Evolutionary conservation across 495 filamentous ascomycete species (phyloP).

Genomic region (Pyrenula aspistea): DNA sequence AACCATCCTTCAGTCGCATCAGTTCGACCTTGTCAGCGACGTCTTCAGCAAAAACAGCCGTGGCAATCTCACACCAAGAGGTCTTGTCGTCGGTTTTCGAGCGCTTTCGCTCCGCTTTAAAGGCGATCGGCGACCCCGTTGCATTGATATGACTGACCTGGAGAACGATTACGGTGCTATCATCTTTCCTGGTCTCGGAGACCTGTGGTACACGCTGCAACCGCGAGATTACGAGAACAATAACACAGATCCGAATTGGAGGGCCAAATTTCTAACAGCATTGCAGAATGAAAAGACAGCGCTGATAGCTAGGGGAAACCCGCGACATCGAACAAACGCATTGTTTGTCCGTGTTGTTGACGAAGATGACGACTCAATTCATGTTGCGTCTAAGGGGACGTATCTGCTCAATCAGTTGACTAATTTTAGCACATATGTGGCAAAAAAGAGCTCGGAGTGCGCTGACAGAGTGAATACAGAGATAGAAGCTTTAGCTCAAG

Average conservation of each 20-base stretch:
- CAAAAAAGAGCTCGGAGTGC: not conserved
- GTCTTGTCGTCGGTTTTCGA: not conserved
- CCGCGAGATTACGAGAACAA: not conserved
- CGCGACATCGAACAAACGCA: not conserved
- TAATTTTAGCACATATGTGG: not conserved
- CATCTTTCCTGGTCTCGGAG: not conserved
- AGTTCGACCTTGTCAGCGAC: not conserved
- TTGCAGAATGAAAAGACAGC: not conserved
- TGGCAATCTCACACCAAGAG: not conserved
- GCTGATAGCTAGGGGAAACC: not conserved
- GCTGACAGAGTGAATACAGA: not conserved
- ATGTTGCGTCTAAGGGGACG: not conserved
- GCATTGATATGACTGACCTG: not conserved
- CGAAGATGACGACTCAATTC: not conserved
- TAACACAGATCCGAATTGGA: not conserved
- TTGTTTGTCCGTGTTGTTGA: not conserved
- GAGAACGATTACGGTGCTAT: not conserved
- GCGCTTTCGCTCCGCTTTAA: not conserved
- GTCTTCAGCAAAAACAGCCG: not conserved
- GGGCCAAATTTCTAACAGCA: not conserved
- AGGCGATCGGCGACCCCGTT: not conserved
- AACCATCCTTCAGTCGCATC: conserved; percentile 1
- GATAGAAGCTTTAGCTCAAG: not conserved
- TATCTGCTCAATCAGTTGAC: not conserved
- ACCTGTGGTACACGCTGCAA: not conserved